phyloP scores from a whole-genome alignment of 768 basidiomycete genomes.

The Tulasnella sp. region DNA sequence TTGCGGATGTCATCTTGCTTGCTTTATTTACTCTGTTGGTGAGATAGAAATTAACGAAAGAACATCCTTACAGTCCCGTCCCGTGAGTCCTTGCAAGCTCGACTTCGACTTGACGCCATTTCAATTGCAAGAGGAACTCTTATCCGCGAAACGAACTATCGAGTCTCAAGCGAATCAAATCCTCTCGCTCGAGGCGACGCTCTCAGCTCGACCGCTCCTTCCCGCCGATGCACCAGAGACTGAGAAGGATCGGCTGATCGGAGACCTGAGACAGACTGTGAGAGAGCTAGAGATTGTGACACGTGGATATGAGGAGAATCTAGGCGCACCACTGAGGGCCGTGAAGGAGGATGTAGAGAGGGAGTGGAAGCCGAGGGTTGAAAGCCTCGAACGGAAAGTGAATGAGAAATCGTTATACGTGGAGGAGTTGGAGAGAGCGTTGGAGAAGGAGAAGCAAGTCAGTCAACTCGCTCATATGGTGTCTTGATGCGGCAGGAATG shows the following conservation, averaged over 20 bases:
- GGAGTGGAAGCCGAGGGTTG: slow-evolving; percentile 54
- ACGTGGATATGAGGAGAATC: slow-evolving; percentile 59
- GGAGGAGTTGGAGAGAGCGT: slow-evolving; percentile 55
- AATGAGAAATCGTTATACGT: slow-evolving; percentile 64
- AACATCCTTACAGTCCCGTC: slow-evolving; percentile 40
- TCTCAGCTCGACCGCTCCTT: slow-evolving; percentile 57
- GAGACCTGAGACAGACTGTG: slow-evolving; percentile 63
- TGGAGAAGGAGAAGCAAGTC: slow-evolving; percentile 71
- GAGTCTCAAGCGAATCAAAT: slow-evolving; percentile 77
- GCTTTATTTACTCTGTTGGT: not conserved
- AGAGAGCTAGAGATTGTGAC: slow-evolving; percentile 66
- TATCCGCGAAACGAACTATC: slow-evolving; percentile 62
- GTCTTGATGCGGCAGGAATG: not conserved
- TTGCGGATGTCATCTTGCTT: not conserved
- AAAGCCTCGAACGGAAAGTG: slow-evolving; percentile 40
- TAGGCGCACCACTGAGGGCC: slow-evolving; percentile 52
- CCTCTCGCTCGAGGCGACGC: slow-evolving; percentile 66
- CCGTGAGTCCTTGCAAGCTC: slow-evolving; percentile 74
- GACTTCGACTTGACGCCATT: slow-evolving; percentile 82
- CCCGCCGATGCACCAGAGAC: slow-evolving; percentile 52
- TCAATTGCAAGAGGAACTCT: slow-evolving; percentile 80
- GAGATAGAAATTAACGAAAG: no score
- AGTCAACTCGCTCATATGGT: slow-evolving; percentile 17
- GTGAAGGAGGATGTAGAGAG: slow-evolving; percentile 64
- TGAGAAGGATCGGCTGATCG: slow-evolving; percentile 65